Percentiles rank a stretch among this genome's conserved stretches.
These are phyloP conservation scores for Pythium folliculosum DNA, from an alignment of 352 stramenopile species.

Conservation along the genomic window DNA sequence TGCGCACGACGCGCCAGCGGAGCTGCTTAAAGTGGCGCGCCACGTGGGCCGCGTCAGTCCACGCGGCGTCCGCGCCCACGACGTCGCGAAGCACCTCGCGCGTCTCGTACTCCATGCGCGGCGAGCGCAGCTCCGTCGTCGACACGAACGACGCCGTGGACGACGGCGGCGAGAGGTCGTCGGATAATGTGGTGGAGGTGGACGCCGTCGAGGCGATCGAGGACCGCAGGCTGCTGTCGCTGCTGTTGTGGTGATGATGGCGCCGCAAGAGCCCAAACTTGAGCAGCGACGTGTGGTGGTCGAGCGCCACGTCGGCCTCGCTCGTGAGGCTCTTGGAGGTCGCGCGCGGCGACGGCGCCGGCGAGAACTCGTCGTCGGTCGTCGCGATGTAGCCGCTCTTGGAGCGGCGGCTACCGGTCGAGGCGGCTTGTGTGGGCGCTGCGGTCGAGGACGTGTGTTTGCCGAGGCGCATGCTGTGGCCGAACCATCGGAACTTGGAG, in stretches of 20 bases:
- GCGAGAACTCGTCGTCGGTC: conserved; percentile 10
- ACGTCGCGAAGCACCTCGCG: conserved; percentile 22
- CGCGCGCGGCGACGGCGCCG: conserved; percentile 6
- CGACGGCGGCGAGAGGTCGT: conserved; percentile 19
- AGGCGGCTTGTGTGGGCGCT: background rate
- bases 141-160: conserved; percentile 5
- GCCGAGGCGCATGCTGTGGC: conserved; percentile 28
- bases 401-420: conserved; percentile 2
- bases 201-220: conserved; percentile 32
- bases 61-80: conserved; percentile 32
- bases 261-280: conserved; percentile 17
- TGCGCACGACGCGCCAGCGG: conserved; percentile 30
- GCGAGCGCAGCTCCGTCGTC: conserved; percentile 17
- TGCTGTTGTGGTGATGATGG: background rate
- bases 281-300: conserved; percentile 4
- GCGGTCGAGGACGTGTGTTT: background rate
- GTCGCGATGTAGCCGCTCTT: conserved; percentile 17
- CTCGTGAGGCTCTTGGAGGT: conserved; percentile 16
- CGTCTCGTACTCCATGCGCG: conserved; percentile 19
- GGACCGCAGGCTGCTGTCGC: conserved; percentile 23
- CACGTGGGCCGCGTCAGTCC: conserved; percentile 32
- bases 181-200: conserved; percentile 16
- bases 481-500: conserved; percentile 29
- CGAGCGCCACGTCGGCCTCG: conserved; percentile 8
- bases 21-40: conserved; percentile 14